phyloP scores from a whole-genome alignment of 257 asterid genomes.

The Fraxinus cuspidata region DNA sequence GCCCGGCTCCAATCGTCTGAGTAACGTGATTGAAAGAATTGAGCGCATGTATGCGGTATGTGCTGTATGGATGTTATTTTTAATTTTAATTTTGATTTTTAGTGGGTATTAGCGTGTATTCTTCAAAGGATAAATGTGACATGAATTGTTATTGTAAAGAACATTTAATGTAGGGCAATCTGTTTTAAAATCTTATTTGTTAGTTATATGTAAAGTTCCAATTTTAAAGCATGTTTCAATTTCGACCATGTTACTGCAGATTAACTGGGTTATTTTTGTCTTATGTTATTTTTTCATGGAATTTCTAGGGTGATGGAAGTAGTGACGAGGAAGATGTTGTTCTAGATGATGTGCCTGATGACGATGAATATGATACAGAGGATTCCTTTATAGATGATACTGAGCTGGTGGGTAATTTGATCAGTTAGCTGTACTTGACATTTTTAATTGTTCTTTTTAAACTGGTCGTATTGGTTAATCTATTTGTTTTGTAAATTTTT shows the following conservation, averaged over 20 bases:
- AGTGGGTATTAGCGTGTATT: not conserved
- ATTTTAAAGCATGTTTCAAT: not conserved
- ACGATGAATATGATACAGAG: slow-evolving; percentile 94
- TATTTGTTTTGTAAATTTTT: not conserved
- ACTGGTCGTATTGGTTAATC: not conserved
- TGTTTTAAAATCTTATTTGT: not conserved
- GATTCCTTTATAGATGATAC: slow-evolving; percentile 97
- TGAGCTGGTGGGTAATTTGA: slow-evolving; percentile 65
- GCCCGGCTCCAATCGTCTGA: slow-evolving; percentile 74
- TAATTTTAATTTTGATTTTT: not conserved
- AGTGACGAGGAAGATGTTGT: slow-evolving; percentile 91
- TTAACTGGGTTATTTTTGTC: not conserved
- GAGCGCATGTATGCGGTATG: slow-evolving; percentile 98
- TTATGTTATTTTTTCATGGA: slow-evolving; percentile 8
- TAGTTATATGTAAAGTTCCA: not conserved
- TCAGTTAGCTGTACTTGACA: not conserved
- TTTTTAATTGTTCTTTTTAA: not conserved
- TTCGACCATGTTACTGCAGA: not conserved
- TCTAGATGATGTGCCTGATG: slow-evolving; percentile 84
- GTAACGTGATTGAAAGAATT: slow-evolving; percentile 83
- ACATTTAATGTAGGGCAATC: not conserved
- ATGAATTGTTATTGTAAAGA: not conserved
- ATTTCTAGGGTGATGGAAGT: slow-evolving; percentile 71
- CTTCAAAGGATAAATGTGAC: not conserved
- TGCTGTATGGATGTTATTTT: slow-evolving; percentile 1